Base-by-base conservation (phyloP, 2,329 filamentous ascomycete genomes). In the Epichloe sp. region DNA sequence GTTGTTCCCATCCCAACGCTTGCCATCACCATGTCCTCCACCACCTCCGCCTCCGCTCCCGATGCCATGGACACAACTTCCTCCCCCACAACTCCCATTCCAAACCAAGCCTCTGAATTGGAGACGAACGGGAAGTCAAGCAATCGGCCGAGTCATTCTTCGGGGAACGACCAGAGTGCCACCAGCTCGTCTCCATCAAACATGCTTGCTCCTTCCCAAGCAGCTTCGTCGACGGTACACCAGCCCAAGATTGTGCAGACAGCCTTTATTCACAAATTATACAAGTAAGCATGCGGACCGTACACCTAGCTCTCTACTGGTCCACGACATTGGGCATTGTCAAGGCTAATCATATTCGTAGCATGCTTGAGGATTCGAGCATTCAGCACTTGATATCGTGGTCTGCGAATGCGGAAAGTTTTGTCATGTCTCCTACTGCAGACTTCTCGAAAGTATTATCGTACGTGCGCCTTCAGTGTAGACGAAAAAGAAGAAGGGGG, bases 191-290 rank as follows among this genome's bases (percentile, higher is more conserved):
- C 48, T 38, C 38, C 52, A 17, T 52, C 63, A 48, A 68, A 66
- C 42, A 78, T 78, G 75, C 68, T 75, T 36, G 74, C 75, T 21
- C 75, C 75, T 15, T 66, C 68, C 6, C 69, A 74, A 2, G 70
- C 19, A 68, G 73, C 3, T 69, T 74, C n/a, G 82, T 83, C 85
- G 5, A 85, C 85, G 46, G 84, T 90, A 49, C 88, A 95, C 64
- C 90, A 95, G 65, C 90, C 93, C 53, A 98, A 98, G 71, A 91
- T 96, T 44, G 89, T 97, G 15, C 93, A 98, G 71, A 97, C 93
- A 11, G 93, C 93, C 21, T 98, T 98, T 63, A 97, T 98, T 57
- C 93, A 98, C 69, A 98, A 98, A 69, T 80, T 98, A 37, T 98
- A 97, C 76, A 96, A 94, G 90, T 96, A 76, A 63, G 84, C 55